Evolutionary conservation across 2,329 filamentous ascomycete species (phyloP), one percentile per base, ranked within the genome.

Genomic region (Exserohilum rostratum): DNA sequence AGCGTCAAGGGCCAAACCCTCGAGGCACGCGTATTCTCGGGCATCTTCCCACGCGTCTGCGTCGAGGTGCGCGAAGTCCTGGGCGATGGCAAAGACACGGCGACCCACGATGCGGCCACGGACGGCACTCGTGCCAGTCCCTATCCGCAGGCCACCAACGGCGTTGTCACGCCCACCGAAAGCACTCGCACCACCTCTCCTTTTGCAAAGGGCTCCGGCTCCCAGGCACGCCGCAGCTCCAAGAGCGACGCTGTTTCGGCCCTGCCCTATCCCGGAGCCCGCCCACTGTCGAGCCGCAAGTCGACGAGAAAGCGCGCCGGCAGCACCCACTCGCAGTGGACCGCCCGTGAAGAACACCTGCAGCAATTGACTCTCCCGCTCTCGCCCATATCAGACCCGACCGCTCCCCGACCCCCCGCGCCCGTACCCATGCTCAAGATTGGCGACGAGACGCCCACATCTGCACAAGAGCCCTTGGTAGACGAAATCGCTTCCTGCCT

Each of bases 401-500:
- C 85, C 70, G 85, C 81, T 20, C 87, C 87, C 10, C 91, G 91
- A 66, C 95, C 93, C 27, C 86, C 91, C 10, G 96, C 96, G 10
- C 95, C 95, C 0, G 93, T 99, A 7, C 95, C 95, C 4, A 95
- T 98, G 90, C 83, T 99, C 48, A 96, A 97, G 76, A 93, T 99
- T 72, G 95, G 95, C 54, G 95, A 99, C 70, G 95, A 99, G 79
- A 96, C 92, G 2, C 91, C 93, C 1, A 96, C 91, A 0, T 97
- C 92, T 5, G 82, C 85, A 13, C 87, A 90, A 7, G 96, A 99
- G 73, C 95, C 95, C 2, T 78, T 99, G 57, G 93, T 99, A 20
- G 95, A 99, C 76, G 95, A 99, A 75, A 98, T 99, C 66, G 93
- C 95, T 12, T 97, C 93, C 3, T 99, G 95, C 73, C 79, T 99